Evolutionary conservation across 2,329 filamentous ascomycete genomes (phyloP).

Genomic region (Rosellinia necatrix): DNA sequence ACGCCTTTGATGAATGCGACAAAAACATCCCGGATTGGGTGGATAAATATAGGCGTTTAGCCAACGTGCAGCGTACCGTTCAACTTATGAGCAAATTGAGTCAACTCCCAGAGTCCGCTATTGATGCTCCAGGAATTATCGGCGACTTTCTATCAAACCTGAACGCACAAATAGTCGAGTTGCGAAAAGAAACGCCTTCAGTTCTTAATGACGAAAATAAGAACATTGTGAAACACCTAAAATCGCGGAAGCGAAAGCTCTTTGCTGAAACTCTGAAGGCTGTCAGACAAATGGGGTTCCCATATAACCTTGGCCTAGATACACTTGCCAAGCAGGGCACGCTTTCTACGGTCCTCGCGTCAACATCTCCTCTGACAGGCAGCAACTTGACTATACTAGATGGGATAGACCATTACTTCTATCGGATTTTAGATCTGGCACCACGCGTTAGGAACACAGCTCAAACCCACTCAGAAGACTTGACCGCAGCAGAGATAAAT

Average conservation of each 20-base stretch:
- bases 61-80: constrained; percentile 70
- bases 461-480: constrained; percentile 79
- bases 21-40: constrained; percentile 46
- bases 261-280: constrained; percentile 87
- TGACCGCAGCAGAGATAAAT: constrained; percentile 78
- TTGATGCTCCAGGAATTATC: constrained; percentile 64
- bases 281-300: constrained; percentile 86
- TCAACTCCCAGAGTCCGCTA: constrained; percentile 52
- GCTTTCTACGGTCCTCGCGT: constrained; percentile 70
- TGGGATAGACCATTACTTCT: constrained; percentile 72
- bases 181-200: constrained; percentile 82
- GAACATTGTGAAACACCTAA: constrained; percentile 81
- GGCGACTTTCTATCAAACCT: constrained; percentile 72
- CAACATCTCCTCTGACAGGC: constrained; percentile 49
- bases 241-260: constrained; percentile 85
- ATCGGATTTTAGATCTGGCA: constrained; percentile 77
- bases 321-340: constrained; percentile 75
- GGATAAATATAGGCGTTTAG: constrained; percentile 66
- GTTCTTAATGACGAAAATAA: constrained; percentile 88
- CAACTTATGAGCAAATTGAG: constrained; percentile 74
- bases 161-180: constrained; percentile 68
- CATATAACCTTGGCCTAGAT: constrained; percentile 77
- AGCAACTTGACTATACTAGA: constrained; percentile 38
- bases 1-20: constrained; percentile 42
- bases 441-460: constrained; percentile 68